These are phyloP conservation scores for Saussurea involucrata DNA, from an alignment of 129 eudicot genomes.

Conservation along the genomic window DNA sequence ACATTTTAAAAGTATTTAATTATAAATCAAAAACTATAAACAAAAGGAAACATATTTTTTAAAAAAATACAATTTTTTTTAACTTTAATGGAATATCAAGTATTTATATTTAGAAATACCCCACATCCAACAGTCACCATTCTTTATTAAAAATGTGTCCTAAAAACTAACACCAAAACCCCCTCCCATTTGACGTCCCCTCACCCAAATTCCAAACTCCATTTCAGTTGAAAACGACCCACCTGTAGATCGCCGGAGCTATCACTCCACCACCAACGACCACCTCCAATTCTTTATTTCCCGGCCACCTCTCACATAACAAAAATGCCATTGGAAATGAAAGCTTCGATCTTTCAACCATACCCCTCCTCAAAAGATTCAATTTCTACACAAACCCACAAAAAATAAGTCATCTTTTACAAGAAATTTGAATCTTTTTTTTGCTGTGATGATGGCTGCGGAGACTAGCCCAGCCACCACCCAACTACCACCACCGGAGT, in stretches of 20 bases:
- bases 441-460: conserved; percentile 38
- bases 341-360: not conserved
- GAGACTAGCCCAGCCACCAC: conserved; percentile 25
- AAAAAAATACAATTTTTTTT: not conserved
- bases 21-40: not conserved
- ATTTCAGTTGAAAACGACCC: conserved; percentile 20
- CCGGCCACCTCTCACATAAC: conserved; percentile 3
- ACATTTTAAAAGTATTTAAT: not conserved
- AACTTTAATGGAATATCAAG: not conserved
- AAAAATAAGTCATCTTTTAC: not conserved
- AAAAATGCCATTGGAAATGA: conserved; percentile 10
- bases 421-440: not conserved
- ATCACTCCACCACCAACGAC: conserved; percentile 34
- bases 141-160: conserved; percentile 28
- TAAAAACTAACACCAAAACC: conserved; percentile 25
- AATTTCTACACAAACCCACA: not conserved
- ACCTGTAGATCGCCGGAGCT: conserved; percentile 26
- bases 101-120: conserved; percentile 1
- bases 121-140: conserved; percentile 24
- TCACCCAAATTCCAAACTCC: conserved; percentile 4
- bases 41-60: not conserved
- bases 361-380: not conserved
- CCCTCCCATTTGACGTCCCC: conserved; percentile 12
- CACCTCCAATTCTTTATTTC: not conserved
- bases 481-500: conserved; percentile 20